Percentiles rank a stretch among this genome's conserved stretches.
Conservation (phyloP, 1,139 yeast genomes). For the Geotrichum aggregatum region DNA sequence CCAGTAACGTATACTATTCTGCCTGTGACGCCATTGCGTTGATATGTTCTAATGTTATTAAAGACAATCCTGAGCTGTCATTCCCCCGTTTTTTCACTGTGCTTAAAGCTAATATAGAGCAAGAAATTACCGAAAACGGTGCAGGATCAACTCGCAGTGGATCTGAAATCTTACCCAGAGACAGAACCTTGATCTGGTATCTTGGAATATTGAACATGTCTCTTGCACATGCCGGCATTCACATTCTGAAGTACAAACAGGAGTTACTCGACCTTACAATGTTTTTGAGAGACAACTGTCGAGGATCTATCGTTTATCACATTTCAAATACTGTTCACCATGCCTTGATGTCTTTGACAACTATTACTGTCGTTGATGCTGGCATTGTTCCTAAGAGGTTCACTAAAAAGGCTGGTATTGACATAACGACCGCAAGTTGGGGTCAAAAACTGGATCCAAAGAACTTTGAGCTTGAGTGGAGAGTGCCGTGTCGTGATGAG, state of each 20-base stretch:
- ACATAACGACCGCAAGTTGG: constrained; percentile 31
- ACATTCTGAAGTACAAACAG: constrained; percentile 45
- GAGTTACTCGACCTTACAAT: constrained; percentile 52
- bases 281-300: constrained; percentile 53
- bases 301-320: constrained; percentile 54
- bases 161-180: constrained; percentile 67
- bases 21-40: constrained; percentile 67
- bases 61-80: constrained; percentile 52
- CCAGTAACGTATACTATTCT: constrained; percentile 58
- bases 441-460: constrained; percentile 34
- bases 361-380: constrained; percentile 35
- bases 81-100: constrained; percentile 47
- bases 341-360: constrained; percentile 59
- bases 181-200: constrained; percentile 72
- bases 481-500: constrained; percentile 56
- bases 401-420: constrained; percentile 23
- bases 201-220: constrained; percentile 67
- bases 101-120: constrained; percentile 52
- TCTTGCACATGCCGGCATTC: constrained; percentile 60
- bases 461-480: constrained; percentile 66
- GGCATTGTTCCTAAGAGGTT: constrained; percentile 38
- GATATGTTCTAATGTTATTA: constrained; percentile 64
- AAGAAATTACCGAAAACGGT: constrained; percentile 74
- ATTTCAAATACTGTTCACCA: constrained; percentile 59
- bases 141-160: constrained; percentile 78